Evolutionary conservation across 768 basidiomycete species (phyloP).

Genomic region (Suillus cothurnatus): DNA sequence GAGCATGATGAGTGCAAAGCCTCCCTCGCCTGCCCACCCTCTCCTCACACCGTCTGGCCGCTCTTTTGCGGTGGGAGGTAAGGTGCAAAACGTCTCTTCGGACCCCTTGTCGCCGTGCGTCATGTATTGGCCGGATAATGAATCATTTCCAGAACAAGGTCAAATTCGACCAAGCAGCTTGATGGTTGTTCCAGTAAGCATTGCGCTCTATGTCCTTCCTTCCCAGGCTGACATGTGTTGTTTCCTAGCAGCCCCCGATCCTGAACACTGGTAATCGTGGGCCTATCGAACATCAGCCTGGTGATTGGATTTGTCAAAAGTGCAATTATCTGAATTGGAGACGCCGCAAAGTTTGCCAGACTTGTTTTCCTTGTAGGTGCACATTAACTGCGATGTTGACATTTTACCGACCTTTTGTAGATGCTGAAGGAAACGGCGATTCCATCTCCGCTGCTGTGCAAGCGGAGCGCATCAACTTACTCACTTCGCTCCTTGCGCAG

Average conservation of each 20-base stretch:
- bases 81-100: conserved; percentile 75
- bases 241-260: conserved; percentile 73
- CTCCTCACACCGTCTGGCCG: conserved; percentile 84
- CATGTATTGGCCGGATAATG: conserved; percentile 93
- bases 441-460: conserved; percentile 85
- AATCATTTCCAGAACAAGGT: conserved; percentile 76
- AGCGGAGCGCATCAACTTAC: conserved; percentile 78
- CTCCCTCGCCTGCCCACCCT: conserved; percentile 54
- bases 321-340: conserved; percentile 91
- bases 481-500: conserved; percentile 72
- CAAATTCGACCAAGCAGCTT: conserved; percentile 70
- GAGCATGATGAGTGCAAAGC: conserved; percentile 30
- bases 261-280: conserved; percentile 88
- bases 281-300: conserved; percentile 84
- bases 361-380: conserved; percentile 77
- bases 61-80: conserved; percentile 73
- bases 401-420: conserved; percentile 37
- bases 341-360: conserved; percentile 86
- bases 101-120: conserved; percentile 76
- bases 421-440: conserved; percentile 87
- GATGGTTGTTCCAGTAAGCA: conserved; percentile 54
- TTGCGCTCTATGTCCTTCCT: background rate
- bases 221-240: conserved; percentile 8
- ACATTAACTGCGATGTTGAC: conserved; percentile 13
- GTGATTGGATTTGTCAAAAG: conserved; percentile 81